Evolutionary conservation across 768 basidiomycete species (phyloP).

Genomic region (Lactarius sanguifluus): DNA sequence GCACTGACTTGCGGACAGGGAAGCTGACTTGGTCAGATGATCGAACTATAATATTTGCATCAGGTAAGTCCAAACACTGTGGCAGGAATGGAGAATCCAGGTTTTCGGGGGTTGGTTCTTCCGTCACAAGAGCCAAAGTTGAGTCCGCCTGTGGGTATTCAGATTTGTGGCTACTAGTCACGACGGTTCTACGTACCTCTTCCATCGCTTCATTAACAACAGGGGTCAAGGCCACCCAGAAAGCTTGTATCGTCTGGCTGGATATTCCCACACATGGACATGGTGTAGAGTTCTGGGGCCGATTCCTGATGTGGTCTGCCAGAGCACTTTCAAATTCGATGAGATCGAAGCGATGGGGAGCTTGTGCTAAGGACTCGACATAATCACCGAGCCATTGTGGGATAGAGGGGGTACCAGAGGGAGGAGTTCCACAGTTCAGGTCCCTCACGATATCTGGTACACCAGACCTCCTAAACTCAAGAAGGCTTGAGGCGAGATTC

Average conservation of each 20-base stretch:
- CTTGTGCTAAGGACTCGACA: not conserved
- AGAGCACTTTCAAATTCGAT: constrained; percentile 1
- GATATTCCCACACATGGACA: constrained; percentile 1
- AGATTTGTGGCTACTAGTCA: not conserved
- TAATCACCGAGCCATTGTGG: constrained; percentile 5
- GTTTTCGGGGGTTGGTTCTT: not conserved
- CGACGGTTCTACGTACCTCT: not conserved
- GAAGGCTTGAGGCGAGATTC: not conserved
- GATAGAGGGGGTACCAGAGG: not conserved
- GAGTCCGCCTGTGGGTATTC: not conserved
- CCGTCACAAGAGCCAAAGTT: not conserved
- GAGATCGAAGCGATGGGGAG: not conserved
- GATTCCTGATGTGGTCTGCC: constrained; percentile 1
- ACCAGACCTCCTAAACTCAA: constrained; percentile 1
- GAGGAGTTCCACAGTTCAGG: not conserved
- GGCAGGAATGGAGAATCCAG: no score
- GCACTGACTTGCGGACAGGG: not conserved
- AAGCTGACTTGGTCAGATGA: no score
- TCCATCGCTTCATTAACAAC: not conserved
- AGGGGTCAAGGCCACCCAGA: not conserved
- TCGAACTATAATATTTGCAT: no score
- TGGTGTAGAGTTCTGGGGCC: not conserved
- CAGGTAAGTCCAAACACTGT: no score
- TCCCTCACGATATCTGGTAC: not conserved
- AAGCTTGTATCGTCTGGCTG: not conserved